Evolutionary conservation across 441 rosid species (phyloP).

Genomic region (Euphorbia celastroides): DNA sequence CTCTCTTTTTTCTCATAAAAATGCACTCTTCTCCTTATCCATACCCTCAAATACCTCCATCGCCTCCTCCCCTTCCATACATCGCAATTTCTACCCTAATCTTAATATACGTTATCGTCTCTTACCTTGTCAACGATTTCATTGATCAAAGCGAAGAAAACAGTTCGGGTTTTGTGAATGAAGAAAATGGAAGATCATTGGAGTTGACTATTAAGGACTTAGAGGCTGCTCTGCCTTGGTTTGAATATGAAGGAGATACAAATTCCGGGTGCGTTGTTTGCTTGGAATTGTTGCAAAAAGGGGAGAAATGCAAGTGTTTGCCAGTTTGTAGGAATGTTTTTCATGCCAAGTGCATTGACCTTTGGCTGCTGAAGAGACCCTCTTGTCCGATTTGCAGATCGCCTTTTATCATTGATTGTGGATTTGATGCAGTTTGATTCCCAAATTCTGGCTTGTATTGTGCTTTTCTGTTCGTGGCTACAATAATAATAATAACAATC

Average conservation of each 20-base stretch:
- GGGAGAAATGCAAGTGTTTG: slow-evolving; percentile 14
- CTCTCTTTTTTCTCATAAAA: neutral
- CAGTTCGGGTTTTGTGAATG: neutral
- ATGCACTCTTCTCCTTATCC: slow-evolving; percentile 10
- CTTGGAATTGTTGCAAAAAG: slow-evolving; percentile 24
- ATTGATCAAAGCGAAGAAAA: neutral
- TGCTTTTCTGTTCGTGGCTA: too few species aligned
- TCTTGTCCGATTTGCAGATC: too few species aligned
- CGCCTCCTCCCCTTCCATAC: slow-evolving; percentile 15
- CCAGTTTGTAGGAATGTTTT: too few species aligned
- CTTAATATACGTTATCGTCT: slow-evolving; percentile 9
- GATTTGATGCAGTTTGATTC: too few species aligned
- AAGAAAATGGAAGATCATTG: neutral
- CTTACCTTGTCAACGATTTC: slow-evolving; percentile 17
- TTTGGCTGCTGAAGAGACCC: too few species aligned
- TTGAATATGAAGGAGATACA: slow-evolving; percentile 4
- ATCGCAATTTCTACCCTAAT: slow-evolving; percentile 6
- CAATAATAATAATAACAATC: too few species aligned
- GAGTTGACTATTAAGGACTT: too few species aligned
- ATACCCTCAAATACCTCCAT: neutral
- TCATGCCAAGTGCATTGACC: too few species aligned
- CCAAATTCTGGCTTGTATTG: too few species aligned
- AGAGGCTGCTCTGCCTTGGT: slow-evolving; percentile 23
- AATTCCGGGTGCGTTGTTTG: slow-evolving; percentile 18
- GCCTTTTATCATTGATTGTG: too few species aligned